Evolutionary conservation across 1,284 basidiomycete species (phyloP), one percentile per base, ranked within the genome.

Genomic region (Microbotryomycetes sp.): DNA sequence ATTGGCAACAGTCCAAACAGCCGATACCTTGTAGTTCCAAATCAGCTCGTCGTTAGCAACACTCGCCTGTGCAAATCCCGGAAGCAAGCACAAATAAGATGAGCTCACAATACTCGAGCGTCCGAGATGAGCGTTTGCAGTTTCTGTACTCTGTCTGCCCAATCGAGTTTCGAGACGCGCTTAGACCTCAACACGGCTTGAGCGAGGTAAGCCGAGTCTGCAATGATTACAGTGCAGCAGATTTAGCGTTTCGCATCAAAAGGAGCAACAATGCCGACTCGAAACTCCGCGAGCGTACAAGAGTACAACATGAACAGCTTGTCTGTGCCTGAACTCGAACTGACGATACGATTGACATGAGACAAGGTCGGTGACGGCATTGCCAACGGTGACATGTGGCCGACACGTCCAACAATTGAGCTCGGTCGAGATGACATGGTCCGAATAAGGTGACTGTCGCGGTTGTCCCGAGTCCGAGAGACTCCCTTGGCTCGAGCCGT

Each of bases 1-100:
- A 72, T 72, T 26, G 71, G 70, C 45, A 71, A 66, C 19, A 71
- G 51, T 4, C 71, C 71, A 47, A 69, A 66, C 46, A 72, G 60
- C 22, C 70, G 69, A 46, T 69, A 68, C 9, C 67, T 31, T n/a
- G n/a, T n/a, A n/a, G 52, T 30, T 30, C 16, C 29, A 22, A 14
- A 6, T 22, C 1, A 25, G 29, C n/a, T 29, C 32, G 6, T 30
- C 3, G 9, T 22, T 3, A 2, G 23, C 15, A n/a, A n/a, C n/a
- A n/a, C n/a, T n/a, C n/a, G n/a, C n/a, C n/a, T n/a, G n/a, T n/a
- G n/a, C n/a, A n/a, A n/a, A n/a, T n/a, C n/a, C n/a, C n/a, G n/a
- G n/a, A 6, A 28, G 0, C n/a, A 5, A 19, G 47, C 2, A 6
- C 22, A 4, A 2, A 26, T 19, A 2, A 28, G 45, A n/a, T 22